Conservation (phyloP, 2,329 filamentous ascomycete species). For the Sclerotinia glacialis region DNA sequence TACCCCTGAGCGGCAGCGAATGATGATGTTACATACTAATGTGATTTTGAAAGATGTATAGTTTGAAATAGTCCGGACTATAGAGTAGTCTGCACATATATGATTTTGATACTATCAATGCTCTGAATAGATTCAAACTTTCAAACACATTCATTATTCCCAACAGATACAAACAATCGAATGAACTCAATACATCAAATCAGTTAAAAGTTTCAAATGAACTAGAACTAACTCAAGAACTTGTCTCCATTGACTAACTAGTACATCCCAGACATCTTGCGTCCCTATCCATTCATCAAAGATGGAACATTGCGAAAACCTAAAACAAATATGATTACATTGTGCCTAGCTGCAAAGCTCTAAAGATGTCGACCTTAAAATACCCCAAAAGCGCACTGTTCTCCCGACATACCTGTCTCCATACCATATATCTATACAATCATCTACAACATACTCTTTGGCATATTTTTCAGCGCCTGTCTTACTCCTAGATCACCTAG, state of each 20-base stretch:
- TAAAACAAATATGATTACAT: not conserved
- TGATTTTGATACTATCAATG: too few relatives aligned
- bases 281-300: not conserved
- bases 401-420: not conserved
- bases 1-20: not conserved
- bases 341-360: not conserved
- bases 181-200: not conserved
- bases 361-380: not conserved
- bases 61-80: not conserved
- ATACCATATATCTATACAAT: too few relatives aligned
- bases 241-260: not conserved
- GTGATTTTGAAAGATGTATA: not conserved
- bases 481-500: slow-evolving; percentile 76
- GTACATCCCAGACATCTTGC: not conserved
- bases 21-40: not conserved
- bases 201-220: not conserved
- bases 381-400: not conserved
- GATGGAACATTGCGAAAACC: not conserved
- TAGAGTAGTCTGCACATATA: not conserved
- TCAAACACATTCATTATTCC: not conserved
- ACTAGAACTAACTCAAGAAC: not conserved
- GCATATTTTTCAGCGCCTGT: slow-evolving; percentile 81
- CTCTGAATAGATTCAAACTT: not conserved
- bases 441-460: slow-evolving; percentile 72
- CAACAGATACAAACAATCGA: not conserved